phyloP scores from a whole-genome alignment of 169 alveolate genomes.

The Eimeria tenella region DNA sequence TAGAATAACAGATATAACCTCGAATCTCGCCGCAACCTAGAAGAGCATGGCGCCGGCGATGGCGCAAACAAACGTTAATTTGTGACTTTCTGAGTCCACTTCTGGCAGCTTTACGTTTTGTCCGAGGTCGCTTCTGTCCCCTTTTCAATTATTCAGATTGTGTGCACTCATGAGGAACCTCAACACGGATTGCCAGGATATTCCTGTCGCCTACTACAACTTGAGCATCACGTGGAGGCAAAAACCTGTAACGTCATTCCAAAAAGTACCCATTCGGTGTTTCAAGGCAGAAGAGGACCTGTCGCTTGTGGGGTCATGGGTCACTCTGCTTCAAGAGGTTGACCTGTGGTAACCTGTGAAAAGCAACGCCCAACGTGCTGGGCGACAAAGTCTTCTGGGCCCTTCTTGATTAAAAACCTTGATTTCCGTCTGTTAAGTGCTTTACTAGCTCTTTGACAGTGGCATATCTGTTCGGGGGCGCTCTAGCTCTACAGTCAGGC shows the following conservation, averaged over 20 bases:
- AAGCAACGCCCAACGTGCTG: neutral
- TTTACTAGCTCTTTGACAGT: neutral
- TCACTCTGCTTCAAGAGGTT: slow-evolving; percentile 11
- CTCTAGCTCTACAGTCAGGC: slow-evolving; percentile 33
- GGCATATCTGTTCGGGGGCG: neutral
- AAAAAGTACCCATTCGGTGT: neutral
- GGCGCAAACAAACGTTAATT: neutral
- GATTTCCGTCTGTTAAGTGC: neutral
- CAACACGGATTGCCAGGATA: no score
- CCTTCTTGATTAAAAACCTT: slow-evolving; percentile 34
- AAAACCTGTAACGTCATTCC: no score
- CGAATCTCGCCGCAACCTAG: neutral
- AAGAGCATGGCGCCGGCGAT: neutral
- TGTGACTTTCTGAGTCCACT: no score
- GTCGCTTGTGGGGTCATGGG: neutral
- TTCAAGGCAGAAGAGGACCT: neutral
- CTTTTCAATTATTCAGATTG: no score
- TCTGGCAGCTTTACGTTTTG: no score
- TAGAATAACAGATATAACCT: neutral
- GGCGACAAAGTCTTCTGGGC: neutral
- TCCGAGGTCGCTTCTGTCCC: no score
- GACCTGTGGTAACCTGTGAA: slow-evolving; percentile 30
- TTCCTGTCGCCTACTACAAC: no score
- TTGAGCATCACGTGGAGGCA: no score
- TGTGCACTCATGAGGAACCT: no score